phyloP scores from a whole-genome alignment of 139 green algal species.

The Chlamydomonas incerta region DNA sequence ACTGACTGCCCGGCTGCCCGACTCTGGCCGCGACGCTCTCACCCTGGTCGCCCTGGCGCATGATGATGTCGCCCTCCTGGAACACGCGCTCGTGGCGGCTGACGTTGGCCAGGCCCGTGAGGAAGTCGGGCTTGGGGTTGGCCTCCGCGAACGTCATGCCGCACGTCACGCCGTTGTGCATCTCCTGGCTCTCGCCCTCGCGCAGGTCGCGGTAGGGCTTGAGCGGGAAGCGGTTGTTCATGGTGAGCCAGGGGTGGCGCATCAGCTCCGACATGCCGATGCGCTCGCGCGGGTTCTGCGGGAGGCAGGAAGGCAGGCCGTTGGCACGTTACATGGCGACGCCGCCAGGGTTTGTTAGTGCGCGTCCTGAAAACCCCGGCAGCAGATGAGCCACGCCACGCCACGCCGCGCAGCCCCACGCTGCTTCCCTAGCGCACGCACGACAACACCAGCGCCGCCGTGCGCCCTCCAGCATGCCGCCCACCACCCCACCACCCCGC shows the following conservation, averaged over 20 bases:
- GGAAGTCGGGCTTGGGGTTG: constrained; percentile 50
- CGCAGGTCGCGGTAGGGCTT: constrained; percentile 50
- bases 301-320: too few relatives aligned
- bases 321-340: too few relatives aligned
- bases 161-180: constrained; percentile 31
- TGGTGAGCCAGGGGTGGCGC: constrained; percentile 82
- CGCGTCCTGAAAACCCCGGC: too few relatives aligned
- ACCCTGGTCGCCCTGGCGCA: constrained; percentile 62
- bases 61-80: constrained; percentile 64
- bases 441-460: too few relatives aligned
- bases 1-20: too few relatives aligned
- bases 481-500: too few relatives aligned
- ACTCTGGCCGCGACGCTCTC: too few relatives aligned
- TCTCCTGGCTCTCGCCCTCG: constrained; percentile 54
- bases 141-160: constrained; percentile 35
- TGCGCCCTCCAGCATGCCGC: too few relatives aligned
- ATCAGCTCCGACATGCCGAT: constrained; percentile 76
- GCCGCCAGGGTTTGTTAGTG: too few relatives aligned
- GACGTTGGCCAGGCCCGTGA: constrained; percentile 38
- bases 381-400: too few relatives aligned
- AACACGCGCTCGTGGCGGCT: constrained; percentile 56
- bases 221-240: constrained; percentile 53
- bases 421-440: too few relatives aligned
- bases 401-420: too few relatives aligned
- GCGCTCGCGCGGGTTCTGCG: constrained; percentile 77